Base-by-base conservation (phyloP, 208 protist genomes). In the Crithidia brevicula region DNA sequence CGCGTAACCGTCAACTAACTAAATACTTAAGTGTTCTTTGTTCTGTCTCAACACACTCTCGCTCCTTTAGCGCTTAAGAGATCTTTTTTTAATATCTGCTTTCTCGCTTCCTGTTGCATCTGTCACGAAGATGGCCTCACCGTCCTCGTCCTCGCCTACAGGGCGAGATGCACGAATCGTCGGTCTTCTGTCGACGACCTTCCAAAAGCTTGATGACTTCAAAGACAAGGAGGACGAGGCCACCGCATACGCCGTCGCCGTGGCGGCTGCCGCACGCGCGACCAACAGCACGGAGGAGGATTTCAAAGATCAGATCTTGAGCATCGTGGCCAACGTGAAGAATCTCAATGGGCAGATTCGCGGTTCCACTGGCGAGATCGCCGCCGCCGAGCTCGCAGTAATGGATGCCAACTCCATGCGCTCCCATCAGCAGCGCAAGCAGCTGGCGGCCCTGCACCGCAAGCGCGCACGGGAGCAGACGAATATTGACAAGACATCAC, bases 401-500 rank as follows among this genome's bases (percentile, higher is more conserved):
- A 93, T 96, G 92, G 73, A 92, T 10, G 76, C 83, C 27, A 61
- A 80, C 28, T 81, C 87, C 50, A 93, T 96, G 77, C 81, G 89
- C 16, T 92, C 88, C 1, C 38, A 38, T 18, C 63, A 84, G 43
- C 86, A 94, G 54, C 80, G 82, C 53, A 63, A 62, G 36, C 67
- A 81, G 22, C 63, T 80, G 27, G 81, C 70, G 30, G 75, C 72
- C 23, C 67, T 83, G 13, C 64, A 82, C 50, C 79, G 83, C 51
- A 96, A 96, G 58, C 81, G 92, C 4, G 81, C 79, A n/a, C 85
- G 87, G 16, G 89, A 94, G 75, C 82, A 92, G 62, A 86, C 74
- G 7, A 80, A 79, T 53, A 76, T 90, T 38, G 86, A 96, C 75
- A 82, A 81, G 46, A 92, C 88, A 23, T 86, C 76, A 11, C 85